Evolutionary conservation across 148 eudicot species (phyloP), one percentile per base, ranked within the genome.

Genomic region (Diospyros lotus): DNA sequence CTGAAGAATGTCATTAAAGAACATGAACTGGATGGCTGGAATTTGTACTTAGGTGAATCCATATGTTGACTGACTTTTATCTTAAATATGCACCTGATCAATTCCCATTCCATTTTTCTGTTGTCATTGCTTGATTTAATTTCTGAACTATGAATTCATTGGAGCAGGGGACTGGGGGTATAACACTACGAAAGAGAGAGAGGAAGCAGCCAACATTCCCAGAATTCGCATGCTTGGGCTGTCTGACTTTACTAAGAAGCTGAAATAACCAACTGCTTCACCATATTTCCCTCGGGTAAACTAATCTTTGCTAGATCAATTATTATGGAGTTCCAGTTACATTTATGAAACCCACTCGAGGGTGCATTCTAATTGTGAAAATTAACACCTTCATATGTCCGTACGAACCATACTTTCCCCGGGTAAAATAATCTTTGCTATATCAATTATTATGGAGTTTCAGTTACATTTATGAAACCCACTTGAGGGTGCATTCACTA

Each of bases 1-100:
- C 81, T 95, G 60, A 95, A 89, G 86, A 95, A 95, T 83, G 99
- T 95, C 52, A 95, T 95, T 64, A 95, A 92, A 74, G 97, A 90
- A 78, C 86, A 91, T 51, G 97, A 90, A 69, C 79, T 95, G 75
- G 87, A 89, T 59, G 80, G 79, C 43, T 95, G 97, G 99, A 92
- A 93, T 85, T 82, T 95, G 78, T 92, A 95, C 79, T 80, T 95
- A 83, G 99, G 99, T 95, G 80, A 87, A 63, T 46, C 14, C 10
- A 43, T 6, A 15, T 15, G 38, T 4, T 28, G 28, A 6, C 45
- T 13, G 15, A 1, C 50, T 59, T 55, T 48, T 64, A 15, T 64
- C 14, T 14, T 54, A 18, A 66, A n/a, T 67, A 1, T 77, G 38
- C 9, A 65, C 18, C 64, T 9, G 51, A 11, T 39, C 1, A 14